Percentiles rank a stretch among this genome's conserved stretches.
Conservation (phyloP, 208 protist species). For the Spironucleus salmonicida region DNA sequence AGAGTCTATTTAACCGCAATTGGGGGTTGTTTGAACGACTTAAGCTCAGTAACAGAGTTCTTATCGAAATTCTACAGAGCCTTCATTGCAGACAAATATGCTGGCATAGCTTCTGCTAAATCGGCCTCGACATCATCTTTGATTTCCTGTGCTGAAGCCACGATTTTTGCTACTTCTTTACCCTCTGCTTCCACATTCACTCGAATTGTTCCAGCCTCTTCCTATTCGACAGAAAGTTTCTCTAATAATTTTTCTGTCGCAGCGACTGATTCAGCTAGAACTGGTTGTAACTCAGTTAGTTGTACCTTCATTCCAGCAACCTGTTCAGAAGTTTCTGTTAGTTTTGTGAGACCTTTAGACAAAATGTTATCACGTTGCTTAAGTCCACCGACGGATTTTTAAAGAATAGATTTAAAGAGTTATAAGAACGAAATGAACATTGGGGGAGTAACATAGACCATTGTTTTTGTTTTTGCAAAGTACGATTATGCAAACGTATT, state of each 20-base stretch:
- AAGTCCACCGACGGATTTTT: not conserved
- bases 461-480: not conserved
- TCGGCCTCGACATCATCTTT: slow-evolving; percentile 65
- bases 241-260: slow-evolving; percentile 19
- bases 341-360: slow-evolving; percentile 25
- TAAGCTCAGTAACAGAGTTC: slow-evolving; percentile 75
- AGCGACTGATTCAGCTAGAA: slow-evolving; percentile 51
- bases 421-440: slow-evolving; percentile 12
- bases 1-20: slow-evolving; percentile 73
- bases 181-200: slow-evolving; percentile 65
- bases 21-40: slow-evolving; percentile 71
- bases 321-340: slow-evolving; percentile 61
- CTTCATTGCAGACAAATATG: slow-evolving; percentile 64
- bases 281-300: slow-evolving; percentile 74
- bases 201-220: slow-evolving; percentile 63
- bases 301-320: slow-evolving; percentile 69
- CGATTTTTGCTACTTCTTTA: slow-evolving; percentile 61
- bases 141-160: slow-evolving; percentile 61
- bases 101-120: slow-evolving; percentile 72
- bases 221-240: slow-evolving; percentile 62
- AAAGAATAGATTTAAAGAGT: slow-evolving; percentile 17
- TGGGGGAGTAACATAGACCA: slow-evolving; percentile 26
- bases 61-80: slow-evolving; percentile 74
- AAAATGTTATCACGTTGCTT: not conserved
- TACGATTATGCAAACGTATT: not conserved